Evolutionary conservation across 2,329 filamentous ascomycete species (phyloP).

Genomic region (Colletotrichum chrysophilum): DNA sequence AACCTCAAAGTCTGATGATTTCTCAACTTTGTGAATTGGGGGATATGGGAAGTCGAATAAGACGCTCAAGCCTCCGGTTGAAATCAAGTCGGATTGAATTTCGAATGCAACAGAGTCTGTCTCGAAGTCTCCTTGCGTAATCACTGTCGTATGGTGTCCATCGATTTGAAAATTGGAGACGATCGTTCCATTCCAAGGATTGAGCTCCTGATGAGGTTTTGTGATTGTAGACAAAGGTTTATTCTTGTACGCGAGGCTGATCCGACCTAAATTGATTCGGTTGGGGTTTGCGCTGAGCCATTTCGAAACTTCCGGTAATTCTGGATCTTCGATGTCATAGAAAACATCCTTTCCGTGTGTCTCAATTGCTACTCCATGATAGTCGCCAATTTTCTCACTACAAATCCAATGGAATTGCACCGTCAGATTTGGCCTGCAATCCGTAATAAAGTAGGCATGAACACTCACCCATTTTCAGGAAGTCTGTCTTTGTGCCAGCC

Average conservation of each 20-base stretch:
- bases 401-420: neutral
- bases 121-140: slow-evolving; percentile 41
- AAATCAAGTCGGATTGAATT: slow-evolving; percentile 40
- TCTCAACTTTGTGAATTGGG: slow-evolving; percentile 38
- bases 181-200: slow-evolving; percentile 42
- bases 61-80: slow-evolving; percentile 34
- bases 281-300: slow-evolving; percentile 57
- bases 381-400: neutral
- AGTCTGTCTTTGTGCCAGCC: slow-evolving; percentile 54
- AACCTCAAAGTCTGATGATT: slow-evolving; percentile 42
- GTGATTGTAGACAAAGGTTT: slow-evolving; percentile 34
- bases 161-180: slow-evolving; percentile 39
- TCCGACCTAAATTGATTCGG: slow-evolving; percentile 45
- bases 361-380: slow-evolving; percentile 28
- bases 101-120: slow-evolving; percentile 41
- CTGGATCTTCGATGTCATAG: slow-evolving; percentile 39
- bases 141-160: slow-evolving; percentile 33
- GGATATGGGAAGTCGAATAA: slow-evolving; percentile 49
- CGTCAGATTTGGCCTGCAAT: neutral
- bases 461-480: slow-evolving; percentile 34
- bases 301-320: slow-evolving; percentile 38
- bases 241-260: slow-evolving; percentile 41
- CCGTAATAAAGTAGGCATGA: neutral
- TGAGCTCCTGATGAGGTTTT: slow-evolving; percentile 35
- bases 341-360: slow-evolving; percentile 40